Evolutionary conservation across 208 protist species (phyloP), one percentile per base, ranked within the genome.

Genomic region (Trypanosomatidae sp.): DNA sequence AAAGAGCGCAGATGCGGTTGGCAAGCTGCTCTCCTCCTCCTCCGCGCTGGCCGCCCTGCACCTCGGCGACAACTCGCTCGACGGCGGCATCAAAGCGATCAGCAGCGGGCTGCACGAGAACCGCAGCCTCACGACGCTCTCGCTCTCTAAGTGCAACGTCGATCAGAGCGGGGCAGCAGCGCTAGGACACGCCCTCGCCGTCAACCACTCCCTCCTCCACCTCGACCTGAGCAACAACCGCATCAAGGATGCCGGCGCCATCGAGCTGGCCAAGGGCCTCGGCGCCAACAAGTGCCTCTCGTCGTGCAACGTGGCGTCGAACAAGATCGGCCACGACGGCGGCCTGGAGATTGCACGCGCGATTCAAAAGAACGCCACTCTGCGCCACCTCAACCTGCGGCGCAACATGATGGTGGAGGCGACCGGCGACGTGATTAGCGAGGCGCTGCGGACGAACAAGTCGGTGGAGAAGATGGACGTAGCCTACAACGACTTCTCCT

Each of bases 401-500:
- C 88, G 87, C 62, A 97, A 97, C 75, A 73, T 73, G 73, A 95
- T 98, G 85, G 78, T 88, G 7, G 79, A 85, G 64, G 46, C 62
- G 3, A 95, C 91, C 0, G 92, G 90, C 8, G 89, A 93, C 33
- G 62, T 81, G 10, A 79, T 97, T 49, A 89, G 85, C 59, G 90
- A 93, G 43, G 78, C 80, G 19, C 72, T 98, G 2, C 83, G 85
- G 15, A 62, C 33, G 1, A 96, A 97, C 79, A 85, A 55, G 9
- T 84, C 86, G 1, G 41, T 98, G 25, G 84, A 96, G 71, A 82
- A 69, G n/a, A 86, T 98, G 71, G 92, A 98, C 56, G 84, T 95
- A 49, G 77, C 93, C 0, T 98, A 91, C 83, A 98, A 98, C 73
- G 90, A 98, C 76, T 97, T 97, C 66, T 89, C 86, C 8, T 98